Evolutionary conservation across 2,329 filamentous ascomycete species (phyloP).

Genomic region (Fusarium burgessii): DNA sequence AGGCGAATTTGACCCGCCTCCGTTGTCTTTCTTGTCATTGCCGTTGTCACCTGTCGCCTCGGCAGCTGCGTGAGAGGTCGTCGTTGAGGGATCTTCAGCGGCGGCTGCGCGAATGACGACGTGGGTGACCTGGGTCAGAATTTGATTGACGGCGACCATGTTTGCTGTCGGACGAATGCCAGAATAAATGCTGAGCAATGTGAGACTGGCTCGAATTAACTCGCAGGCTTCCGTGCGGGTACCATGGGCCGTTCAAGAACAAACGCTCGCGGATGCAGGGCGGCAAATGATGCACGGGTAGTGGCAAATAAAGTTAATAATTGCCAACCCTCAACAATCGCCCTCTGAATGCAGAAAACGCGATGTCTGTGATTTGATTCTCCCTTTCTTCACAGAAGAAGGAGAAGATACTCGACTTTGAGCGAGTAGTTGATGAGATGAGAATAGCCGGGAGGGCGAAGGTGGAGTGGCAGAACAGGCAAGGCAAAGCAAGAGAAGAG

Average conservation of each 20-base stretch:
- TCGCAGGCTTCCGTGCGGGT: constrained; percentile 44
- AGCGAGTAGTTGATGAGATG: constrained; percentile 36
- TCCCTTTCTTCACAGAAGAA: constrained; percentile 19
- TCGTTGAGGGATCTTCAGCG: constrained; percentile 36
- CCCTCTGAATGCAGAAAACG: constrained; percentile 8
- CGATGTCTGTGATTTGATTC: neutral
- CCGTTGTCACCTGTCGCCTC: constrained; percentile 21
- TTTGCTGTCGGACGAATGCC: constrained; percentile 28
- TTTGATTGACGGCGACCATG: constrained; percentile 45
- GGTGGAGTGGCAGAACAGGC: constrained; percentile 38
- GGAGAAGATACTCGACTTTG: constrained; percentile 28
- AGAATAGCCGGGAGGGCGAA: constrained; percentile 40
- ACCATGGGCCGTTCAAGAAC: constrained; percentile 43
- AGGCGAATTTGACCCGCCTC: constrained; percentile 56
- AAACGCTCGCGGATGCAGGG: constrained; percentile 35
- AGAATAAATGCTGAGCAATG: constrained; percentile 34
- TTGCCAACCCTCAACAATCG: constrained; percentile 28
- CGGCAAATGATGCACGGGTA: constrained; percentile 35
- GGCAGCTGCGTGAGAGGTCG: constrained; percentile 36
- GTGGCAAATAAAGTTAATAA: constrained; percentile 30
- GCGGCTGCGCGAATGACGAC: constrained; percentile 42
- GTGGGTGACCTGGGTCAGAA: constrained; percentile 45
- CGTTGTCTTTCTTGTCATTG: constrained; percentile 34
- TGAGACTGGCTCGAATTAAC: constrained; percentile 44
- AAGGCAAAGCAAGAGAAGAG: constrained; percentile 32